Conservation (phyloP, 129 eudicot genomes). For the Pseudognaphalium luteoalbum region DNA sequence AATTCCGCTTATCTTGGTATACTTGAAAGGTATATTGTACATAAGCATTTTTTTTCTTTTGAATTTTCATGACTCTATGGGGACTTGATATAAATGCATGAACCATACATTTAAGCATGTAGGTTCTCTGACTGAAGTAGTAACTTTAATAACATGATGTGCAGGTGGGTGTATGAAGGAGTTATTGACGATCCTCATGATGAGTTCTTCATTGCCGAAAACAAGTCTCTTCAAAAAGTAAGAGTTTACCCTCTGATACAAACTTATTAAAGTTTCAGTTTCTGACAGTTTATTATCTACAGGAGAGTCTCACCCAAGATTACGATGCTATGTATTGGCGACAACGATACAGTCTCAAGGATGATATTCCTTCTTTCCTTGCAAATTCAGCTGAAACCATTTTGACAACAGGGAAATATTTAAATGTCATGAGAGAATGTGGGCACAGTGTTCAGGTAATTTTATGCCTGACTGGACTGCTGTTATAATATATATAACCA, state of each 20-base stretch:
- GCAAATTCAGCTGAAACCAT: constrained; percentile 91
- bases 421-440: constrained; percentile 98
- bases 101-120: not conserved
- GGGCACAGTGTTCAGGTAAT: constrained; percentile 91
- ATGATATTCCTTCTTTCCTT: constrained; percentile 93
- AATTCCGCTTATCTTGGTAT: constrained; percentile 94
- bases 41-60: not conserved
- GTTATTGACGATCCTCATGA: constrained; percentile 95
- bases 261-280: constrained; percentile 19
- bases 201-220: constrained; percentile 95
- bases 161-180: constrained; percentile 98
- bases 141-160: not conserved
- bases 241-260: constrained; percentile 10
- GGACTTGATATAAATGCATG: not conserved
- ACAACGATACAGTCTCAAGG: constrained; percentile 90
- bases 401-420: constrained; percentile 91
- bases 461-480: not conserved
- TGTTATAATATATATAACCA: not conserved
- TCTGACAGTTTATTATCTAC: constrained; percentile 36
- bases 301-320: constrained; percentile 96
- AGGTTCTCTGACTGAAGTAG: constrained; percentile 15
- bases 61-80: not conserved
- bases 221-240: constrained; percentile 90
- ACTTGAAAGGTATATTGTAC: constrained; percentile 69
- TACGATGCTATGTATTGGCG: constrained; percentile 96